These are phyloP conservation scores for Aureobasidium sp. DNA, from an alignment of 2,329 filamentous ascomycete genomes.

Conservation along the genomic window DNA sequence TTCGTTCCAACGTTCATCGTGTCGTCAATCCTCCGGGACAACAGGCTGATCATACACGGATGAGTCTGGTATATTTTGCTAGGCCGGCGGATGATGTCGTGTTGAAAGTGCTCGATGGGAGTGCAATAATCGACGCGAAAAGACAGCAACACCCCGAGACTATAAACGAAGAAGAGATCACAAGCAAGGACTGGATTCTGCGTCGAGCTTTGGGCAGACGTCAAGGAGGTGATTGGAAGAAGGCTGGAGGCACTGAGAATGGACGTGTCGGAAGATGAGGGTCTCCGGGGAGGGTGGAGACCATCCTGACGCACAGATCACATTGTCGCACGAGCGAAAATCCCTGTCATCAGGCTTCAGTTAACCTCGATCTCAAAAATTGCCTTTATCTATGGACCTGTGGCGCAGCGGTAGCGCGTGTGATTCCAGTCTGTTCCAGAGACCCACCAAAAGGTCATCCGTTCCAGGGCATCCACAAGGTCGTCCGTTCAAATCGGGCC, in stretches of 20 bases:
- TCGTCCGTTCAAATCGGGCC: constrained; percentile 13
- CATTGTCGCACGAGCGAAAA: not conserved
- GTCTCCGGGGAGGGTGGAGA: not conserved
- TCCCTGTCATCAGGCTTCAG: not conserved
- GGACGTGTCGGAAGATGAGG: not conserved
- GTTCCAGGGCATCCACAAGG: constrained; percentile 7
- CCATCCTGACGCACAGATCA: not conserved
- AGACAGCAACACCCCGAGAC: constrained; percentile 18
- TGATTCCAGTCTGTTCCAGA: constrained; percentile 1
- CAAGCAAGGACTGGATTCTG: constrained; percentile 37
- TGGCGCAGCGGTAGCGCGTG: constrained; percentile 14
- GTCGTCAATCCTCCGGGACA: constrained; percentile 19
- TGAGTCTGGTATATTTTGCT: constrained; percentile 20
- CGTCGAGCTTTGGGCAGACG: constrained; percentile 34
- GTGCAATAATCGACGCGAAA: constrained; percentile 25
- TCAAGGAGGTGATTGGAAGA: constrained; percentile 28
- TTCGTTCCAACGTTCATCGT: constrained; percentile 30
- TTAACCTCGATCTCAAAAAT: not conserved
- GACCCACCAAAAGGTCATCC: constrained; percentile 7
- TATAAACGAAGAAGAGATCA: constrained; percentile 26
- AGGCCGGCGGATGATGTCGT: constrained; percentile 20
- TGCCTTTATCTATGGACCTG: not conserved
- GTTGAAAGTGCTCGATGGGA: constrained; percentile 28
- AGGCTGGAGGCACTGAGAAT: constrained; percentile 30
- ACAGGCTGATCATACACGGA: constrained; percentile 20